These are phyloP conservation scores for Saccharomycopsis schoenii DNA, from an alignment of 805 yeast genomes.

Conservation along the genomic window DNA sequence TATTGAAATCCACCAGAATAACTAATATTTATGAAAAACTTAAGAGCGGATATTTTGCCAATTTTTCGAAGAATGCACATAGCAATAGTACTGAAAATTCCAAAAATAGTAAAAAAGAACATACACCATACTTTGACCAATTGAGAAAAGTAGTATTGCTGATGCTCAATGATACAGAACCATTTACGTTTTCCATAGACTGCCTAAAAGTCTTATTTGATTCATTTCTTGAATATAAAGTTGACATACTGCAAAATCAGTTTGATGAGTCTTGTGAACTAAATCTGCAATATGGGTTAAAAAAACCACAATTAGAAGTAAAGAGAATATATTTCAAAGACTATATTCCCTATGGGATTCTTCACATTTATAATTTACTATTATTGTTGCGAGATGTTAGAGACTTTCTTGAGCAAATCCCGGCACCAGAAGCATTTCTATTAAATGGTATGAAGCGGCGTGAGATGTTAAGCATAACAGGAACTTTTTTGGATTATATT, in stretches of 20 bases:
- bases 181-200: not conserved
- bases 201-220: not conserved
- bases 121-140: not conserved
- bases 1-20: not conserved
- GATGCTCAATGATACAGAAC: not conserved
- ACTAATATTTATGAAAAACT: not conserved
- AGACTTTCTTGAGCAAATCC: not conserved
- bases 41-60: not conserved
- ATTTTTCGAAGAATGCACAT: not conserved
- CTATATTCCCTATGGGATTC: not conserved
- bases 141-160: not conserved
- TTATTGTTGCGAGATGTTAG: not conserved
- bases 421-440: not conserved
- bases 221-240: not conserved
- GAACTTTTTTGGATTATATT: not conserved
- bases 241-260: not conserved
- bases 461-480: not conserved
- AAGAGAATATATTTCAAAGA: not conserved
- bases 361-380: not conserved
- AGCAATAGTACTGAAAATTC: not conserved
- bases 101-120: not conserved
- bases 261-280: not conserved
- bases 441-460: not conserved
- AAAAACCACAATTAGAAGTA: not conserved
- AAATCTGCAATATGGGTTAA: not conserved